Conservation (phyloP, 352 stramenopile genomes). For the Phytophthora pisi region DNA sequence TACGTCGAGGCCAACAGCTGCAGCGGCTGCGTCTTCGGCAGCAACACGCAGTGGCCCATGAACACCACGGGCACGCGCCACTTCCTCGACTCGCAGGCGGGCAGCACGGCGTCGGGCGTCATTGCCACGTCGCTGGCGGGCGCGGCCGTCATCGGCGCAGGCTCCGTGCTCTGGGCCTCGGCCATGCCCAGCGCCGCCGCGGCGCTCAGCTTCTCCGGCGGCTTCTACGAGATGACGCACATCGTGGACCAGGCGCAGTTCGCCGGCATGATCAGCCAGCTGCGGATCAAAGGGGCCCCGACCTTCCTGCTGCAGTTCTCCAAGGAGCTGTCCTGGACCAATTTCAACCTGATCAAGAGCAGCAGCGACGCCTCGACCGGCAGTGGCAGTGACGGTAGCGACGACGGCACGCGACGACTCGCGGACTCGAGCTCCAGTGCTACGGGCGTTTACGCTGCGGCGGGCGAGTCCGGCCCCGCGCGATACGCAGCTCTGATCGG, state of each 20-base stretch:
- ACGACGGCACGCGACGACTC: slow-evolving; percentile 34
- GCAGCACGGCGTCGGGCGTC: slow-evolving; percentile 62
- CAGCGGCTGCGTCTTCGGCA: slow-evolving; percentile 84
- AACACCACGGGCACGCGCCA: slow-evolving; percentile 67
- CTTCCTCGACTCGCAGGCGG: slow-evolving; percentile 78
- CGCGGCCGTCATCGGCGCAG: slow-evolving; percentile 49
- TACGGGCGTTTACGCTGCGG: slow-evolving; percentile 28
- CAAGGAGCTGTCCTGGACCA: slow-evolving; percentile 84
- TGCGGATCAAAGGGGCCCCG: slow-evolving; percentile 73
- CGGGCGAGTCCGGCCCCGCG: slow-evolving; percentile 62
- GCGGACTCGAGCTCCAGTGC: slow-evolving; percentile 39
- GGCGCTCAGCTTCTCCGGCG: slow-evolving; percentile 62
- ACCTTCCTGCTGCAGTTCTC: slow-evolving; percentile 85
- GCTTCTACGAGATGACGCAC: slow-evolving; percentile 88
- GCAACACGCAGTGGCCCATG: slow-evolving; percentile 85
- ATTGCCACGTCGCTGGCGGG: slow-evolving; percentile 73
- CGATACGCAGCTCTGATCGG: slow-evolving; percentile 76
- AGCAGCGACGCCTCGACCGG: slow-evolving; percentile 24
- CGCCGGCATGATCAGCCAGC: slow-evolving; percentile 83
- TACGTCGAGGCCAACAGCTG: slow-evolving; percentile 70
- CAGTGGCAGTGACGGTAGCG: neutral
- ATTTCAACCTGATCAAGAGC: slow-evolving; percentile 82
- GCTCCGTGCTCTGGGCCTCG: slow-evolving; percentile 81
- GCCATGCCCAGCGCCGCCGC: slow-evolving; percentile 66
- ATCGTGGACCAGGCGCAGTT: slow-evolving; percentile 89